These are phyloP conservation scores for Codiaeum variegatum DNA, from an alignment of 441 rosid species.

Conservation along the genomic window DNA sequence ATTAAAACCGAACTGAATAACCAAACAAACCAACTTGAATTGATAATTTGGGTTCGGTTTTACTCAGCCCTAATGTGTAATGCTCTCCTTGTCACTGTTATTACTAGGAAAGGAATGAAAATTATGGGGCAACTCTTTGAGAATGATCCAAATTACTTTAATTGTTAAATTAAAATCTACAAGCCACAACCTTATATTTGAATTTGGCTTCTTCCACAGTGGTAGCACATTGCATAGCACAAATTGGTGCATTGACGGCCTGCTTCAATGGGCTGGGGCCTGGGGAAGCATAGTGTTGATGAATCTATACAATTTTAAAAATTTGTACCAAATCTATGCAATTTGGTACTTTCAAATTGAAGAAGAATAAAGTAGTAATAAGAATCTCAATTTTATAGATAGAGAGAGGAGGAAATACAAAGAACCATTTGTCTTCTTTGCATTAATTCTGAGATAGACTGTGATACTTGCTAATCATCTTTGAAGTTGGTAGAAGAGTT, in stretches of 20 bases:
- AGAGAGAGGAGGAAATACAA: background rate
- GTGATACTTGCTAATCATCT: background rate
- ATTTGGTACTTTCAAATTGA: background rate
- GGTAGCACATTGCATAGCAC: conserved; percentile 4
- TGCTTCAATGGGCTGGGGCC: background rate
- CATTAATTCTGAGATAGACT: background rate
- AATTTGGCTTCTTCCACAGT: background rate
- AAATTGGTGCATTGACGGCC: background rate
- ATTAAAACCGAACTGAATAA: too few species aligned
- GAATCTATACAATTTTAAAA: background rate
- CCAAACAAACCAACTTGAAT: too few species aligned
- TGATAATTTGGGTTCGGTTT: too few species aligned
- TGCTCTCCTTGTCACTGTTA: conserved; percentile 6
- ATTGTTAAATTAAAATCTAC: background rate
- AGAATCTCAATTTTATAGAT: background rate
- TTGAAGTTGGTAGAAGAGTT: background rate
- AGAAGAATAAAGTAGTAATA: background rate
- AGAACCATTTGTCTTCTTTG: background rate
- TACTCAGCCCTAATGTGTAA: too few species aligned
- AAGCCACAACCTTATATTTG: background rate
- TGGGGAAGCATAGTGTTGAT: background rate
- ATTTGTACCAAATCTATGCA: background rate
- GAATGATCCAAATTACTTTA: background rate
- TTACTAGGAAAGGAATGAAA: conserved; percentile 13
- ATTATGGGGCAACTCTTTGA: background rate